These are phyloP conservation scores for Artomyces pyxidatus DNA, from an alignment of 768 basidiomycete genomes.

Conservation along the genomic window DNA sequence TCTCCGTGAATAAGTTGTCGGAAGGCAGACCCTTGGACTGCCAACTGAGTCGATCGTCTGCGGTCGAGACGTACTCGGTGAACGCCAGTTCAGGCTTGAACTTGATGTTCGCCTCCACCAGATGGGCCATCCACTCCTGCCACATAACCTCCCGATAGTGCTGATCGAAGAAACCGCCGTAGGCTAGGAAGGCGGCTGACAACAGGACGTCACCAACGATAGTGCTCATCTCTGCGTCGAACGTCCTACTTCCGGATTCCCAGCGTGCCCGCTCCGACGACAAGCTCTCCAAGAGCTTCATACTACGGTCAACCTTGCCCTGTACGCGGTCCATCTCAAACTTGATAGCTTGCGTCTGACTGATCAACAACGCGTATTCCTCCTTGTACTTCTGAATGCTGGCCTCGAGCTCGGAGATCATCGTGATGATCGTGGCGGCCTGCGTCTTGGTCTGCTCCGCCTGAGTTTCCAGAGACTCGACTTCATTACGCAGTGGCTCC, in stretches of 20 bases:
- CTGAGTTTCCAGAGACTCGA: conserved; percentile 85
- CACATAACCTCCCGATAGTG: conserved; percentile 96
- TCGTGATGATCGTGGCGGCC: conserved; percentile 79
- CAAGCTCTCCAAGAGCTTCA: conserved; percentile 88
- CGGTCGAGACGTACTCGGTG: conserved; percentile 93
- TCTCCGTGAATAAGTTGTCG: conserved; percentile 93
- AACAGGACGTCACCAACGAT: conserved; percentile 95
- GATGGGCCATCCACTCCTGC: conserved; percentile 89
- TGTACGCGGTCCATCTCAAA: conserved; percentile 97
- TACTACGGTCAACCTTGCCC: conserved; percentile 92
- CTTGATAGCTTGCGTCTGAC: conserved; percentile 95
- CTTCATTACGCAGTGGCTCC: conserved; percentile 92
- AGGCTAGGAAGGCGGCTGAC: conserved; percentile 94
- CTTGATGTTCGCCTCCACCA: conserved; percentile 82
- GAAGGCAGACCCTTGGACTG: conserved; percentile 93
- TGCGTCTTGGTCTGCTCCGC: conserved; percentile 95
- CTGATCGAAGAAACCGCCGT: conserved; percentile 98
- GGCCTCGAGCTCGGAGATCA: conserved; percentile 86
- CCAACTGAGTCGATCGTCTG: conserved; percentile 93
- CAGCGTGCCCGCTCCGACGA: conserved; percentile 92
- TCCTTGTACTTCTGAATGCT: conserved; percentile 94
- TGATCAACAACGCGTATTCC: conserved; percentile 94
- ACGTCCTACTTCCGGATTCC: conserved; percentile 91
- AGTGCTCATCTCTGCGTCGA: conserved; percentile 97
- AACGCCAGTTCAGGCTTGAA: conserved; percentile 90